Base-by-base conservation (phyloP, 2,329 filamentous ascomycete species). In the Aureobasidium sp. region DNA sequence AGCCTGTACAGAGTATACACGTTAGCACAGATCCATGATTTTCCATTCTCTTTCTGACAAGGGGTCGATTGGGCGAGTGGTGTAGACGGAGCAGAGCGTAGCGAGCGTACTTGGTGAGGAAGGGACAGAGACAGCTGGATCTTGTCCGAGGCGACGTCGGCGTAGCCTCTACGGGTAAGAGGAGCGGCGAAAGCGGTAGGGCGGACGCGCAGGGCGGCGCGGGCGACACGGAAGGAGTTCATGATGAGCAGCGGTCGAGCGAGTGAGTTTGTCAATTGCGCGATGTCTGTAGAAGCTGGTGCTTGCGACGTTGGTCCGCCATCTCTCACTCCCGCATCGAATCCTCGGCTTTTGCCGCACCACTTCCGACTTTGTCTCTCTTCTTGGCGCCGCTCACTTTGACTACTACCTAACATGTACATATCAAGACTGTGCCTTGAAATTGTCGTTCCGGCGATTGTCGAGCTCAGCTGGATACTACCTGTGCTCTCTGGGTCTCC, bases 121-220 rank as follows among this genome's bases (percentile, higher is more conserved):
- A 99, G 89, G 77, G 90, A 87, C 82, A 99, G 84, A 84, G 91
- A 96, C 82, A 99, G 87, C 87, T 96, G 95, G 85, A 99, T 96
- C 77, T 81, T 81, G 76, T 81, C 79, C 63, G 77, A 72, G 69
- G 78, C 79, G 69, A 80, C 79, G 70, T 81, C 79, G 71, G 79
- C 94, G 78, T 99, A 99, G 72, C 88, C 87, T 84, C 94, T 87
- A 78, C 91, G 88, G 83, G 92, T 89, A 31, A 67, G 55, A 37
- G 65, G 67, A 70, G 86, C 82, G 77, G 87, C 84, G 78, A 93
- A 81, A 76, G 87, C 84, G 74, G 88, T 81, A 75, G 91, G 88
- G 74, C 88, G 88, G 75, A 86, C 90, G 80, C 91, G 85, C 77
- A 96, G 84, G 81, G 91, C 93, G 79, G 87, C 85, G 79, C 93